Evolutionary conservation across 2,329 filamentous ascomycete species (phyloP).

Genomic region (Aplosporella prunicola): DNA sequence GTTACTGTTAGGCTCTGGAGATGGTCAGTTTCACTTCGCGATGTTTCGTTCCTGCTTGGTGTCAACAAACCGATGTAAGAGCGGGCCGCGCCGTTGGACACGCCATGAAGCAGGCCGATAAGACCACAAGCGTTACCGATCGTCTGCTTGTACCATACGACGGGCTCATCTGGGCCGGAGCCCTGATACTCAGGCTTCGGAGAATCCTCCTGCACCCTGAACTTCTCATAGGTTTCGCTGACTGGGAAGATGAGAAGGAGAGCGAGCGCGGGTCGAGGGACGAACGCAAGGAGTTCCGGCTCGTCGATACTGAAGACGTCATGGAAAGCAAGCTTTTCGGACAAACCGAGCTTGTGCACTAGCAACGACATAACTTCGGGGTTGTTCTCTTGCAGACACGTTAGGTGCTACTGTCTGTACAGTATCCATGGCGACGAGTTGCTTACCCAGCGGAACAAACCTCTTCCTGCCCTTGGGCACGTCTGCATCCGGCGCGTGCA

Average conservation of each 20-base stretch:
- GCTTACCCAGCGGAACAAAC: conserved; percentile 29
- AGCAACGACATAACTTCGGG: conserved; percentile 45
- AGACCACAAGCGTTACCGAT: conserved; percentile 50
- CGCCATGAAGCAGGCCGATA: conserved; percentile 47
- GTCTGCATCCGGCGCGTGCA: conserved; percentile 17
- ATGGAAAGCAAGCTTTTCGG: conserved; percentile 39
- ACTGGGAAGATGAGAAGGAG: conserved; percentile 45
- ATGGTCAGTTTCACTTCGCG: conserved; percentile 3
- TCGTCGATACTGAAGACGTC: conserved; percentile 46
- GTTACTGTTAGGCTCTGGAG: conserved; percentile 40
- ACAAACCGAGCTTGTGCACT: conserved; percentile 40
- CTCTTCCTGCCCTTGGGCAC: conserved; percentile 24
- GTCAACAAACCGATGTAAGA: conserved; percentile 27
- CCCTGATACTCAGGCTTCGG: conserved; percentile 36
- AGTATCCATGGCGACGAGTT: background rate
- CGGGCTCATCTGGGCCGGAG: conserved; percentile 40
- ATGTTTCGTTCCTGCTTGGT: background rate
- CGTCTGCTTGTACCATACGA: conserved; percentile 51
- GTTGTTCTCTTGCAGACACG: conserved; percentile 41
- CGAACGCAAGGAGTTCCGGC: conserved; percentile 38
- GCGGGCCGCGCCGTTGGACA: conserved; percentile 41
- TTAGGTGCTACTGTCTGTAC: background rate
- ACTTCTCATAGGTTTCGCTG: conserved; percentile 29
- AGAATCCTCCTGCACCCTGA: conserved; percentile 35
- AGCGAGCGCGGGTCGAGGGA: conserved; percentile 46